A percentile compares a stretch with the other conserved stretches of the same genome.
These are phyloP conservation scores for Wickerhamiella sergipiensis DNA, from an alignment of 805 yeast genomes.

Conservation along the genomic window DNA sequence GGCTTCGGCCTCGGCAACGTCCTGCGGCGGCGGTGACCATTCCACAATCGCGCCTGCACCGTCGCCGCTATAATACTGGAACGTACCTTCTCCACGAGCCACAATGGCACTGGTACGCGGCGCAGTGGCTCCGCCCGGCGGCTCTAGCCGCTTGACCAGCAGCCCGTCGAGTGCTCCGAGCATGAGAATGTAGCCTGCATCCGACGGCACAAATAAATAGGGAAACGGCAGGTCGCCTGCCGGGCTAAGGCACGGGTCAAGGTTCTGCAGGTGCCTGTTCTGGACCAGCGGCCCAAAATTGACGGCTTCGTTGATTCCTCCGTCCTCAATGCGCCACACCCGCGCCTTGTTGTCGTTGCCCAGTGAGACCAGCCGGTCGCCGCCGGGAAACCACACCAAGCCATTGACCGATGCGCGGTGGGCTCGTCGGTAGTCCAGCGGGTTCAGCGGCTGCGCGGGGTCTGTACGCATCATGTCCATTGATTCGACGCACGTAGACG, in stretches of 20 bases:
- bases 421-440: slow-evolving; percentile 34
- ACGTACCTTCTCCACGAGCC: slow-evolving; percentile 32
- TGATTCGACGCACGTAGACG: slow-evolving; percentile 47
- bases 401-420: slow-evolving; percentile 76
- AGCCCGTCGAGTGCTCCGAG: slow-evolving; percentile 49
- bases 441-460: slow-evolving; percentile 17
- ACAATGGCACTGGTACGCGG: slow-evolving; percentile 38
- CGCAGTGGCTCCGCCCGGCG: slow-evolving; percentile 20
- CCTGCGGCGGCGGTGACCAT: slow-evolving; percentile 34
- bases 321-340: slow-evolving; percentile 56
- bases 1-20: not conserved
- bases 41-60: slow-evolving; percentile 49
- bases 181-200: slow-evolving; percentile 55
- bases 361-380: slow-evolving; percentile 46
- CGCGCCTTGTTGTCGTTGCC: slow-evolving; percentile 74
- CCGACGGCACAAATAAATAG: slow-evolving; percentile 57
- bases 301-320: slow-evolving; percentile 43
- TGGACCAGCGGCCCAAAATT: slow-evolving; percentile 71
- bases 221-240: slow-evolving; percentile 40
- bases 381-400: slow-evolving; percentile 55
- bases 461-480: slow-evolving; percentile 44
- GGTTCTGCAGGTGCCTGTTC: slow-evolving; percentile 44
- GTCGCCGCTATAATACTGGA: slow-evolving; percentile 45
- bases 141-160: slow-evolving; percentile 40
- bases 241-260: slow-evolving; percentile 42